Evolutionary conservation across 179 eudicot genomes (phyloP).

Genomic region (Vitellaria paradoxa): DNA sequence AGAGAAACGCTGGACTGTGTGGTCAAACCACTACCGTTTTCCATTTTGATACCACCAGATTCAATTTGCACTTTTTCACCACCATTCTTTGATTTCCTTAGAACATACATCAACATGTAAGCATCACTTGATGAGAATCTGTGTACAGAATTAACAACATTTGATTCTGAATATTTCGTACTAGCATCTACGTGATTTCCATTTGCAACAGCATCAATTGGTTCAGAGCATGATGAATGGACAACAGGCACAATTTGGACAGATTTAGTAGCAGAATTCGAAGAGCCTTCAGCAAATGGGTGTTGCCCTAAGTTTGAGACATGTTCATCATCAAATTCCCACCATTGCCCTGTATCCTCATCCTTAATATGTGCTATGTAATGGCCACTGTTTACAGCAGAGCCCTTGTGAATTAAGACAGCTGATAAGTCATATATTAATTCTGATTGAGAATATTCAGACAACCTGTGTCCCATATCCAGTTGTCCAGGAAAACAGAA

Average conservation of each 20-base stretch:
- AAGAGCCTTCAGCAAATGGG: slow-evolving; percentile 79
- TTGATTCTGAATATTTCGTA: slow-evolving; percentile 27
- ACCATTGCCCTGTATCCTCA: slow-evolving; percentile 82
- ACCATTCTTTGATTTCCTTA: slow-evolving; percentile 41
- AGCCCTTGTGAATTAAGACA: slow-evolving; percentile 90
- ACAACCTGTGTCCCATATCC: slow-evolving; percentile 72
- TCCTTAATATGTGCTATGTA: slow-evolving; percentile 93
- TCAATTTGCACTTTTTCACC: slow-evolving; percentile 23
- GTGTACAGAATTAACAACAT: slow-evolving; percentile 34
- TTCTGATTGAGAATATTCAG: slow-evolving; percentile 49
- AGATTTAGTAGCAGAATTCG: slow-evolving; percentile 48
- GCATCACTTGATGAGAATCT: slow-evolving; percentile 87
- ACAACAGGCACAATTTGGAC: slow-evolving; percentile 33
- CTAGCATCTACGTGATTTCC: slow-evolving; percentile 31
- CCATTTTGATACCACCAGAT: slow-evolving; percentile 27
- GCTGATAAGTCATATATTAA: slow-evolving; percentile 83
- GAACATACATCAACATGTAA: slow-evolving; percentile 95
- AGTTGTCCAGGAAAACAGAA: slow-evolving; percentile 83
- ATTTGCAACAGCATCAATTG: slow-evolving; percentile 26
- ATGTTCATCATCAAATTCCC: slow-evolving; percentile 98
- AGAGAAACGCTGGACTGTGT: slow-evolving; percentile 34
- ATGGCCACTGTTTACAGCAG: slow-evolving; percentile 97
- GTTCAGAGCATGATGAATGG: slow-evolving; percentile 33
- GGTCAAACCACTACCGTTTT: slow-evolving; percentile 28
- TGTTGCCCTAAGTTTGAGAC: slow-evolving; percentile 80